Conservation (phyloP, 2,329 filamentous ascomycete species). For the Mycosphaerella sp. region DNA sequence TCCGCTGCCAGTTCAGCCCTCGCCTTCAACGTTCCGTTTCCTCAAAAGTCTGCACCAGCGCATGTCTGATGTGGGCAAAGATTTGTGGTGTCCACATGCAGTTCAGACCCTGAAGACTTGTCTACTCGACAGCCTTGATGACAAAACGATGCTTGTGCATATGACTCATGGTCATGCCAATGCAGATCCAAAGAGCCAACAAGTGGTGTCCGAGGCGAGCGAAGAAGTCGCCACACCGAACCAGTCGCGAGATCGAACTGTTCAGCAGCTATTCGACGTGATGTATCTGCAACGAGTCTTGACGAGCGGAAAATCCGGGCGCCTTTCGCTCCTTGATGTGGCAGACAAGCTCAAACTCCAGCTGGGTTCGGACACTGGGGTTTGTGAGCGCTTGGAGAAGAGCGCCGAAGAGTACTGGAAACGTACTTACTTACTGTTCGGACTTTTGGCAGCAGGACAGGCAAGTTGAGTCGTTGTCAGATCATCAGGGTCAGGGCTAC, state of each 20-base stretch:
- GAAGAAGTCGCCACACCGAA: constrained; percentile 4
- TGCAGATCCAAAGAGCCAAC: constrained; percentile 15
- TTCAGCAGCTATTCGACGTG: constrained; percentile 41
- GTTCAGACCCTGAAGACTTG: constrained; percentile 57
- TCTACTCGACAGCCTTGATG: constrained; percentile 48
- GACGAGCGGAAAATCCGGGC: background rate
- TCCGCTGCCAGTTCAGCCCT: constrained; percentile 70
- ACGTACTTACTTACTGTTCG: constrained; percentile 75
- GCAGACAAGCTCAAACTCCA: constrained; percentile 40
- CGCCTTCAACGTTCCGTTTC: constrained; percentile 66
- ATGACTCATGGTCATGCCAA: constrained; percentile 17
- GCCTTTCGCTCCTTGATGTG: constrained; percentile 5
- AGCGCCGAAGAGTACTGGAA: constrained; percentile 73
- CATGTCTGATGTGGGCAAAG: constrained; percentile 66
- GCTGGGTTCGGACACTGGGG: constrained; percentile 46
- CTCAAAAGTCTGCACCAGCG: constrained; percentile 57
- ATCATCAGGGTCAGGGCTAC: too few species aligned
- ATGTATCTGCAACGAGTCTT: constrained; percentile 37
- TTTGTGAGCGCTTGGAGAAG: constrained; percentile 53
- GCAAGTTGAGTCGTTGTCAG: constrained; percentile 8
- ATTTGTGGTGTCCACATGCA: constrained; percentile 73
- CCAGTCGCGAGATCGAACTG: constrained; percentile 18
- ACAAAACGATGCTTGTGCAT: constrained; percentile 34
- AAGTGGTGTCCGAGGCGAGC: constrained; percentile 13
- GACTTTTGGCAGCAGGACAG: constrained; percentile 51